Percentiles rank a stretch among this genome's conserved stretches.
Evolutionary conservation across 148 eudicot species (phyloP).

Genomic region (Suaeda aralocaspica): DNA sequence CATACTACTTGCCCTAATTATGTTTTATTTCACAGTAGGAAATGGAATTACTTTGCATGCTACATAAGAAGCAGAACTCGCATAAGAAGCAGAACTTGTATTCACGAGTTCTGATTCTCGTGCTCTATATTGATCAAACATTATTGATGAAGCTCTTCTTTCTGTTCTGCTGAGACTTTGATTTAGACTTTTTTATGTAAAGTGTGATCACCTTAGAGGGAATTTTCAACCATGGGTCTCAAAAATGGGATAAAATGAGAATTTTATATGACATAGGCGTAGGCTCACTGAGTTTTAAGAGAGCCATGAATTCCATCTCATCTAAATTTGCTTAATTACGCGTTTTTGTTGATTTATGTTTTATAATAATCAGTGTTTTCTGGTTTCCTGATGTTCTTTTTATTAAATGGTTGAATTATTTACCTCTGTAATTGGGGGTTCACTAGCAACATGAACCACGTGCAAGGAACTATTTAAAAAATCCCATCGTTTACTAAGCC

Average conservation of each 20-base stretch:
- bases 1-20: neutral
- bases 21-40: constrained; percentile 10
- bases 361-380: too few relatives aligned
- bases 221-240: neutral
- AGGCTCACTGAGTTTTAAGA: too few relatives aligned
- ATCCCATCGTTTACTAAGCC: neutral
- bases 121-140: neutral
- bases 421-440: too few relatives aligned
- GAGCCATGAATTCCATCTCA: neutral
- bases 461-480: neutral
- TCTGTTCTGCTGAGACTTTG: neutral
- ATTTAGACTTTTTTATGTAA: too few relatives aligned
- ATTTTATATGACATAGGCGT: too few relatives aligned
- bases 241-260: neutral
- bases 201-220: neutral
- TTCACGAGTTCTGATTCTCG: neutral
- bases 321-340: neutral
- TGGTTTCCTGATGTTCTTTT: too few relatives aligned
- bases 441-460: too few relatives aligned
- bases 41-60: too few relatives aligned
- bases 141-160: neutral
- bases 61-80: too few relatives aligned
- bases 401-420: too few relatives aligned
- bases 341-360: too few relatives aligned
- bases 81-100: too few relatives aligned